Evolutionary conservation across 192 early-diverging fungal species (phyloP), one percentile per base, ranked within the genome.

Genomic region (Backusella circina): DNA sequence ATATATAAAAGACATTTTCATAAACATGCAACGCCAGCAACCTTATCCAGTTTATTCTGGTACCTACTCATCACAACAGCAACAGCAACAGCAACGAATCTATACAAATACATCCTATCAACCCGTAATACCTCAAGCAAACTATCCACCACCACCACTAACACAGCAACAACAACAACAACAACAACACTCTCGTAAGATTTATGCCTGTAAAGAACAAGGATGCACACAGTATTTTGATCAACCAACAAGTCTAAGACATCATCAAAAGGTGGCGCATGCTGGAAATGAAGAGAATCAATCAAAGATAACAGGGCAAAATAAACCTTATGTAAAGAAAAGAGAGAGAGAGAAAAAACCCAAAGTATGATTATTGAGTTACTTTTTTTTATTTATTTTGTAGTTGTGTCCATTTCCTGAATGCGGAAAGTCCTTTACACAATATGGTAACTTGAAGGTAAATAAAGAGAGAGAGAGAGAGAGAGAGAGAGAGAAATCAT

Each of bases 361-460:
- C 0, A 44, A 15, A 66, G 15, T 15, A 23, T 26, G 21, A 23
- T 38, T 69, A 37, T 69, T 44, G 4, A 39, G 28, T 44, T 44
- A 41, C 16, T 16, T 13, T 4, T 54, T 3, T 10, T 54, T 28
- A 61, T 28, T 61, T 28, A 61, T 47, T 67, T 37, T 37, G 36
- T 47, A 70, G 69, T 16, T 47, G 12, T 70, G 69, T 70, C 37
- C 37, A 5, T 41, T 39, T 30, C 26, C 39, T 39, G 69, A 47
- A 4, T 70, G 69, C 7, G 69, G 41, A 3, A 70, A 47, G 12
- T 70, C 69, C 30, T 70, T 70, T 70, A 70, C 69, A 8, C 69
- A 70, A 47, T 70, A 70, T 70, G 69, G 69, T 26, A 70, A 70
- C 26, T 31, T 70, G 13, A 70, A 70, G 69, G 69, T 70, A 70